A percentile compares a stretch with the other conserved stretches of the same genome.
These are phyloP conservation scores for Saccharomyces cerevisiae DNA, from an alignment of 805 yeast species.

Conservation along the genomic window DNA sequence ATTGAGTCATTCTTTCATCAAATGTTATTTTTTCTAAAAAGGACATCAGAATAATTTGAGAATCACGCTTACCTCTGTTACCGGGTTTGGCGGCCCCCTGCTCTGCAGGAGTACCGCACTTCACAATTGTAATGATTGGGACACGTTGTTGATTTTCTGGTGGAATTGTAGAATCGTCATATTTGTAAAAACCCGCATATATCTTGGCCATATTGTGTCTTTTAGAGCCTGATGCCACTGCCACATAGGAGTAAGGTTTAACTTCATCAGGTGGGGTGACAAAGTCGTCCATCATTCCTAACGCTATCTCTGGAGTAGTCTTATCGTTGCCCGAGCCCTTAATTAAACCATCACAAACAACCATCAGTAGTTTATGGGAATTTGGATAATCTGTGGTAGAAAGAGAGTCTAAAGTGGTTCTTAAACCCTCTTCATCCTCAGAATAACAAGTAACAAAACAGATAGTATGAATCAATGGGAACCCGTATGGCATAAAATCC, in stretches of 20 bases:
- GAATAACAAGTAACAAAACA: slow-evolving; percentile 89
- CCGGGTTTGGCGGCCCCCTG: slow-evolving; percentile 71
- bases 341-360: slow-evolving; percentile 88
- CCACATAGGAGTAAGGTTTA: slow-evolving; percentile 77
- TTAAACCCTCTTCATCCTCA: slow-evolving; percentile 77
- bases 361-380: slow-evolving; percentile 78
- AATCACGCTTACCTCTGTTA: slow-evolving; percentile 92
- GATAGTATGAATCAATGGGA: slow-evolving; percentile 66
- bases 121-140: slow-evolving; percentile 70
- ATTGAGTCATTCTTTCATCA: slow-evolving; percentile 89
- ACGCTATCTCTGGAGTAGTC: slow-evolving; percentile 83
- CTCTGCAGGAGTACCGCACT: slow-evolving; percentile 83
- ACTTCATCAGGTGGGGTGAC: slow-evolving; percentile 67
- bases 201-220: slow-evolving; percentile 98
- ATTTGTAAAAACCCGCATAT: slow-evolving; percentile 87
- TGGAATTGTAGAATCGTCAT: slow-evolving; percentile 68
- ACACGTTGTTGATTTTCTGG: slow-evolving; percentile 76
- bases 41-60: slow-evolving; percentile 85
- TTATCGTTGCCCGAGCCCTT: slow-evolving; percentile 88
- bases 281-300: slow-evolving; percentile 80
- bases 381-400: slow-evolving; percentile 95
- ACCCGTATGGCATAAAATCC: slow-evolving; percentile 78
- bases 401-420: slow-evolving; percentile 84
- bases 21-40: slow-evolving; percentile 80
- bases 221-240: slow-evolving; percentile 89